A percentile compares a stretch with the other conserved stretches of the same genome.
These are phyloP conservation scores for Corynespora cassiicola DNA, from an alignment of 2,329 filamentous ascomycete species.

Conservation along the genomic window DNA sequence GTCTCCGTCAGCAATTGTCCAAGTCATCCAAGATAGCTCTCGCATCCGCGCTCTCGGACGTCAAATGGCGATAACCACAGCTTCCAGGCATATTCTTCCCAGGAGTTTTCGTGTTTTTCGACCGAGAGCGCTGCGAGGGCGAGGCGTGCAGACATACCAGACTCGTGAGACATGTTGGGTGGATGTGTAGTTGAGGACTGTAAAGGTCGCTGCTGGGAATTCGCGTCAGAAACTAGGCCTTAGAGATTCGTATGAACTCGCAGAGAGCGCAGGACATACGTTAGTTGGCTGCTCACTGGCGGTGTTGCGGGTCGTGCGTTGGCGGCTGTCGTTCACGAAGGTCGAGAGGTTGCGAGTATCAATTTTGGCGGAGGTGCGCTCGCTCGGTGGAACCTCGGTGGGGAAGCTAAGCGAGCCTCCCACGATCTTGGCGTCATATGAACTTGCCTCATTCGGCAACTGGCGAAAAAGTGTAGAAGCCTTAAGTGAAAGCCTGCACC, in stretches of 20 bases:
- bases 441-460: too few species aligned
- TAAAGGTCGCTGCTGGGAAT: conserved; percentile 27
- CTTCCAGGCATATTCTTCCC: too few species aligned
- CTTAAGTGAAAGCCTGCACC: too few species aligned
- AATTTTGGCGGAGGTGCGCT: conserved; percentile 36
- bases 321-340: conserved; percentile 35
- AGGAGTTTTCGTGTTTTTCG: too few species aligned
- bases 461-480: too few species aligned
- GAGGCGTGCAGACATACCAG: too few species aligned
- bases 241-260: neutral
- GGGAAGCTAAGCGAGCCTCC: conserved; percentile 29
- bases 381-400: conserved; percentile 28
- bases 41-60: too few species aligned
- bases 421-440: too few species aligned
- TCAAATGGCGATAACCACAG: too few species aligned
- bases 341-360: conserved; percentile 20
- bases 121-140: too few species aligned
- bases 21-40: too few species aligned
- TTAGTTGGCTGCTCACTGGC: conserved; percentile 31
- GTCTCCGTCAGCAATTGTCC: too few species aligned
- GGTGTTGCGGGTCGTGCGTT: conserved; percentile 32
- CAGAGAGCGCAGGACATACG: conserved; percentile 22
- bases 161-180: conserved; percentile 85
- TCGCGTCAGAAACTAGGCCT: conserved; percentile 17
- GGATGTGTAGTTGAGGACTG: conserved; percentile 35